Percentiles rank a stretch among this genome's conserved stretches.
Evolutionary conservation across 768 basidiomycete genomes (phyloP).

Genomic region (Xerocomellus intermedius): DNA sequence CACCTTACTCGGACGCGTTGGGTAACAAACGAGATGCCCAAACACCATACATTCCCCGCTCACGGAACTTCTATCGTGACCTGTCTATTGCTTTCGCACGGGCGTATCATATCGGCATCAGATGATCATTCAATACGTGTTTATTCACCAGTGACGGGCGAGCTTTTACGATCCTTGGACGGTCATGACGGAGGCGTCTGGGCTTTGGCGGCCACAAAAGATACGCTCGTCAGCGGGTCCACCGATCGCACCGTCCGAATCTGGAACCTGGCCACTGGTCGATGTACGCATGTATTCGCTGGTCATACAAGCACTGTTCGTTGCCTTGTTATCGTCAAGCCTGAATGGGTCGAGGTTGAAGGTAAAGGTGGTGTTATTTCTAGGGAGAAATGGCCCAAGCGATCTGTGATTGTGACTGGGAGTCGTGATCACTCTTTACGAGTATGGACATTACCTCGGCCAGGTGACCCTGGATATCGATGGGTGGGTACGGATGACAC

Average conservation of each 20-base stretch:
- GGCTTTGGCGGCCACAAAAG: constrained; percentile 89
- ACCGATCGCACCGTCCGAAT: constrained; percentile 93
- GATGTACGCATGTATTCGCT: constrained; percentile 90
- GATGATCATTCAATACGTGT: constrained; percentile 97
- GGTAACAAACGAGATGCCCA: constrained; percentile 70
- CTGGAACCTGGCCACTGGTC: constrained; percentile 79
- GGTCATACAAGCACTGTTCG: constrained; percentile 97
- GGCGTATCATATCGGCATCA: constrained; percentile 94
- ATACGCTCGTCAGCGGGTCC: constrained; percentile 86
- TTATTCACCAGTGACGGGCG: constrained; percentile 84
- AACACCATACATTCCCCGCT: constrained; percentile 80
- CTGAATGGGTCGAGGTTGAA: constrained; percentile 79
- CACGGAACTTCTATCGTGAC: constrained; percentile 92
- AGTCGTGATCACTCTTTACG: constrained; percentile 66
- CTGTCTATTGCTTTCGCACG: constrained; percentile 90
- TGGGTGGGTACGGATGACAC: constrained; percentile 61
- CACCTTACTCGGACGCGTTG: constrained; percentile 78
- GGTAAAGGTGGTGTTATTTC: constrained; percentile 57
- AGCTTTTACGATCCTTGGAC: constrained; percentile 67
- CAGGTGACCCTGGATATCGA: constrained; percentile 74
- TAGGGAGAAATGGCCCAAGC: constrained; percentile 73
- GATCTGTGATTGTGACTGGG: constrained; percentile 70
- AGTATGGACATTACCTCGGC: constrained; percentile 65
- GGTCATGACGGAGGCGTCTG: constrained; percentile 97
- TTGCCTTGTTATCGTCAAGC: constrained; percentile 94